Evolutionary conservation across 192 early-diverging fungal species (phyloP).

Genomic region (Lobosporangium transversale): DNA sequence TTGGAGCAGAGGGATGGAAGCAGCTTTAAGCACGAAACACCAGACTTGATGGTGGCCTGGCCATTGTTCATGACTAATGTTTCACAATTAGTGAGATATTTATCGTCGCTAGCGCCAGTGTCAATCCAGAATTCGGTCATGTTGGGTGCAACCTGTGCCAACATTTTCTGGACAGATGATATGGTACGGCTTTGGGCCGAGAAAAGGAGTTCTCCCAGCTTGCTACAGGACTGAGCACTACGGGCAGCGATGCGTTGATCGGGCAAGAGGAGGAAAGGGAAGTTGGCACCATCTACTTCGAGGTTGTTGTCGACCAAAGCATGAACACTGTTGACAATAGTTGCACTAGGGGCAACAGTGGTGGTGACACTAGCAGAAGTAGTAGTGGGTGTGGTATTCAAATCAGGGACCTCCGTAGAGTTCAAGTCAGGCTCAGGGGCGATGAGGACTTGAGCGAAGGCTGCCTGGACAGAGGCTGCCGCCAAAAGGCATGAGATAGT

Average conservation of each 20-base stretch:
- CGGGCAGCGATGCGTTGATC: conserved; percentile 35
- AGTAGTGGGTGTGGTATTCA: conserved; percentile 1
- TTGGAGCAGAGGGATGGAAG: conserved; percentile 51
- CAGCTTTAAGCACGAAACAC: conserved; percentile 35
- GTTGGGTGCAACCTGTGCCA: conserved; percentile 23
- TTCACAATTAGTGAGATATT: conserved; percentile 31
- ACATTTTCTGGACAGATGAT: conserved; percentile 34
- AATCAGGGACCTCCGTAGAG: conserved; percentile 10
- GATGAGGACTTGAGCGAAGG: conserved; percentile 46
- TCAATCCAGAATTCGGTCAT: conserved; percentile 39
- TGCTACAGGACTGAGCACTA: conserved; percentile 14
- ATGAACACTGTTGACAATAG: conserved; percentile 32
- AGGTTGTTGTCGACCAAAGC: conserved; percentile 48
- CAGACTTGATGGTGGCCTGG: conserved; percentile 24
- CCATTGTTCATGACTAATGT: conserved; percentile 42
- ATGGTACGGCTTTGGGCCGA: conserved; percentile 38
- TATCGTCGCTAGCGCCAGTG: conserved; percentile 35
- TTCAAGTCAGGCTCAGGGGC: conserved; percentile 45
- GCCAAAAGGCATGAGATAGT: conserved; percentile 46
- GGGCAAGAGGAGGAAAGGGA: conserved; percentile 43
- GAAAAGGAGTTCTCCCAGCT: conserved; percentile 41
- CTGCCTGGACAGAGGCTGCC: conserved; percentile 34
- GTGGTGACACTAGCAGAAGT: background rate
- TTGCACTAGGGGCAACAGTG: background rate
- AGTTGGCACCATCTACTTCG: conserved; percentile 38